Percentiles rank a stretch among this genome's conserved stretches.
Evolutionary conservation across 768 basidiomycete species (phyloP).

Genomic region (Lactarius quietus): DNA sequence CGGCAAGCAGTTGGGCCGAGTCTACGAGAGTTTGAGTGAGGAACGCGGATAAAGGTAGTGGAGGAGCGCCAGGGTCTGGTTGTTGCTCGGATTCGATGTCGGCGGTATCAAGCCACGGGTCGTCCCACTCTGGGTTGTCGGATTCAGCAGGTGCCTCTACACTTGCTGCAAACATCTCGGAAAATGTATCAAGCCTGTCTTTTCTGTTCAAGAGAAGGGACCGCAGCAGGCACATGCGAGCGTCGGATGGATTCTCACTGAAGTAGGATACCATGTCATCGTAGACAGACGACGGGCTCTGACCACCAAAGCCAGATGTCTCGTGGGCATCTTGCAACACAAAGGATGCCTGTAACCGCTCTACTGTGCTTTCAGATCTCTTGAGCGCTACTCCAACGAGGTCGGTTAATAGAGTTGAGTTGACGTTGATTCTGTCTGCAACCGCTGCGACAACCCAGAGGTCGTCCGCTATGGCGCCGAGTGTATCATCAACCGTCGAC

Average conservation of each 20-base stretch:
- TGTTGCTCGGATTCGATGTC: conserved; percentile 30
- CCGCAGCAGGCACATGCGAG: conserved; percentile 62
- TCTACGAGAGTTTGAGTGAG: conserved; percentile 54
- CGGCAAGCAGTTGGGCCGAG: conserved; percentile 63
- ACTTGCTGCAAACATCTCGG: conserved; percentile 47
- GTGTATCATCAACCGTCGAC: conserved; percentile 43
- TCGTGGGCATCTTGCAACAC: conserved; percentile 22
- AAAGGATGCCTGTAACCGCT: conserved; percentile 31
- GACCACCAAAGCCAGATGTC: conserved; percentile 24
- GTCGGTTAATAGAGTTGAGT: conserved; percentile 49
- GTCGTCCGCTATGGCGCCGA: conserved; percentile 58
- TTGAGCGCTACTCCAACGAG: conserved; percentile 62
- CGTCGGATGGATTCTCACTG: conserved; percentile 52
- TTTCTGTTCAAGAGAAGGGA: conserved; percentile 61
- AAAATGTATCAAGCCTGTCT: conserved; percentile 70
- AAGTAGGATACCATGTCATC: conserved; percentile 51
- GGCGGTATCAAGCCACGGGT: conserved; percentile 65
- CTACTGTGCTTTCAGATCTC: conserved; percentile 50
- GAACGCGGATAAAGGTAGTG: conserved; percentile 60
- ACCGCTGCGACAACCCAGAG: conserved; percentile 77
- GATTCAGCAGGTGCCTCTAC: conserved; percentile 29
- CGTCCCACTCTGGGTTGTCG: conserved; percentile 59
- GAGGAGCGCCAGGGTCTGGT: conserved; percentile 32
- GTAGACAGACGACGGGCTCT: conserved; percentile 28
- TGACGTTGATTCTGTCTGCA: conserved; percentile 60